These are phyloP conservation scores for Gelatoporia subvermispora DNA, from an alignment of 768 basidiomycete species.

Conservation along the genomic window DNA sequence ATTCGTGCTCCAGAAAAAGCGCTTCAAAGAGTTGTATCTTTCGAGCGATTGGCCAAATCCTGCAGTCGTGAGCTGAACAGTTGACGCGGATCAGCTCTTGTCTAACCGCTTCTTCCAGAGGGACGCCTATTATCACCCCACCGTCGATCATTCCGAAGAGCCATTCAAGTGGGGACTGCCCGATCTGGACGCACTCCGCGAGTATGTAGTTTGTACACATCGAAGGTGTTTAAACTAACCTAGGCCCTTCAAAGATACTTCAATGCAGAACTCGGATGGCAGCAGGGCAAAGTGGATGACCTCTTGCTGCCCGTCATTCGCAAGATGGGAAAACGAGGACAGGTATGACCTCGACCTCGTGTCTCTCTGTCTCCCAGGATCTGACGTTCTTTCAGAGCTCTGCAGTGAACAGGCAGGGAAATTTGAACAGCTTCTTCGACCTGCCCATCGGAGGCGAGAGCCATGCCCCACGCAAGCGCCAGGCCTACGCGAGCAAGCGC, in stretches of 20 bases:
- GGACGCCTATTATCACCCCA: conserved; percentile 90
- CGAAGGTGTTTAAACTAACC: neutral
- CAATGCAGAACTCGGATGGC: conserved; percentile 75
- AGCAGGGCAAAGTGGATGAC: conserved; percentile 79
- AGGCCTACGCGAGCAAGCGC: conserved; percentile 82
- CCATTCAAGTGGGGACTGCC: conserved; percentile 96
- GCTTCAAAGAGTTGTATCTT: conserved; percentile 79
- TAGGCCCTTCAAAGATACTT: conserved; percentile 7
- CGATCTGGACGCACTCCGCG: conserved; percentile 88
- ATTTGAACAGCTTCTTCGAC: conserved; percentile 72
- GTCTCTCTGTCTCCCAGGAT: neutral
- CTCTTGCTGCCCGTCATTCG: conserved; percentile 89
- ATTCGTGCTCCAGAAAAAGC: conserved; percentile 64
- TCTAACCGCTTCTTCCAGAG: conserved; percentile 41
- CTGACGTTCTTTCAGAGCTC: conserved; percentile 38
- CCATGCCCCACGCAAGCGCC: conserved; percentile 71
- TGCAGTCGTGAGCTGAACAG: conserved; percentile 58
- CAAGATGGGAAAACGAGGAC: conserved; percentile 76
- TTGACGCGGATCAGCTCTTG: no score
- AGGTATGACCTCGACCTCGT: conserved; percentile 39
- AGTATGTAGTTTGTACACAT: conserved; percentile 40
- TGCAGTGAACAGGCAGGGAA: conserved; percentile 71
- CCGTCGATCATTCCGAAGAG: conserved; percentile 87
- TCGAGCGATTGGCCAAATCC: conserved; percentile 87
- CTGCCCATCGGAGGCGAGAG: conserved; percentile 61